Conservation (phyloP, 768 basidiomycete species). For the Macrolepiota albuminosa region DNA sequence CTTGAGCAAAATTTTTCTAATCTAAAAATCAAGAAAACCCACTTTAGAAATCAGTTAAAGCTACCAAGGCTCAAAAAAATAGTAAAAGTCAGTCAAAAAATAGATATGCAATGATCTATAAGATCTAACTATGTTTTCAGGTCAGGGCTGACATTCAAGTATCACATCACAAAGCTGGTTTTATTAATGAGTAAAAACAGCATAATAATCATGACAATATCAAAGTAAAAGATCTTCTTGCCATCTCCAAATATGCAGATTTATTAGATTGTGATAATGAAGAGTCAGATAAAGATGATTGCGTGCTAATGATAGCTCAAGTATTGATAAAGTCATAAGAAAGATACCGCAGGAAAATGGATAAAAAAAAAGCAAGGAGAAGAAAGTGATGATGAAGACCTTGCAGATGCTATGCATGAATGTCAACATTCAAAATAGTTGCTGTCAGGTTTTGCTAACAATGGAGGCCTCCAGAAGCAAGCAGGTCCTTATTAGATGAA, state of each 20-base stretch:
- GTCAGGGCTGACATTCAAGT: neutral
- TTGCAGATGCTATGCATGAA: neutral
- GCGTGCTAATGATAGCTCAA: neutral
- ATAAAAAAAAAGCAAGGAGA: slow-evolving; percentile 7
- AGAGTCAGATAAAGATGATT: neutral
- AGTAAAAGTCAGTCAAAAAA: neutral
- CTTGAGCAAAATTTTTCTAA: neutral
- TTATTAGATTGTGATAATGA: neutral
- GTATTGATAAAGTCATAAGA: neutral
- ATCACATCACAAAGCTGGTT: neutral
- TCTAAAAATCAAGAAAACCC: neutral
- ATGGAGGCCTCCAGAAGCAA: too few species aligned
- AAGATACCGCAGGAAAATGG: neutral
- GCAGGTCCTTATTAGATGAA: too few species aligned
- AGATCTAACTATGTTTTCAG: neutral
- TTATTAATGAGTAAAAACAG: neutral
- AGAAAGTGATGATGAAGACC: neutral
- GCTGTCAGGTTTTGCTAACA: neutral
- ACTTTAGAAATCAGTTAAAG: neutral
- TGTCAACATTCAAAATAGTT: neutral
- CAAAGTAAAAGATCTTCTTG: neutral
- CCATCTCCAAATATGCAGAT: neutral
- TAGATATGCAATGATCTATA: neutral
- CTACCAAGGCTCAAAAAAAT: neutral
- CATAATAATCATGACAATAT: neutral